Conservation (phyloP, 257 asterid species). For the Thymus mandschuricus region DNA sequence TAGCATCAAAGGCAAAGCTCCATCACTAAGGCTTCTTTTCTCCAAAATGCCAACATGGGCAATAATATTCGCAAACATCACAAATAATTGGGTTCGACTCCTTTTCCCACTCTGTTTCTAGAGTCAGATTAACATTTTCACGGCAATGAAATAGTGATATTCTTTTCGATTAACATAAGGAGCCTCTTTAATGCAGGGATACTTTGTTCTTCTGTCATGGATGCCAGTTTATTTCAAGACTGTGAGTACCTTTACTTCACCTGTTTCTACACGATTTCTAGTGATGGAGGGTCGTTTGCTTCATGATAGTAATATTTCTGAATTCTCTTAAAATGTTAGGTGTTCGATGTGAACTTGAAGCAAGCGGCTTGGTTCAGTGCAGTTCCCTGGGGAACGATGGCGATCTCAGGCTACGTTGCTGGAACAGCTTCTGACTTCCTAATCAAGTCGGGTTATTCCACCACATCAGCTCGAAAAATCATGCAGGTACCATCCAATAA, state of each 20-base stretch:
- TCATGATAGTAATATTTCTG: not conserved
- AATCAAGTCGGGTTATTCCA: constrained; percentile 65
- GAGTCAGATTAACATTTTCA: no score
- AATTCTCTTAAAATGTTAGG: constrained; percentile 40
- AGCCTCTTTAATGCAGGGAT: constrained; percentile 69
- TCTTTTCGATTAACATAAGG: not conserved
- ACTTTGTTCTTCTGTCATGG: constrained; percentile 97
- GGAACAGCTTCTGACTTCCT: constrained; percentile 79
- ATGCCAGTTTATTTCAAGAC: constrained; percentile 98
- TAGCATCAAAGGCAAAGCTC: constrained; percentile 54
- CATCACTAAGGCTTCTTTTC: constrained; percentile 62
- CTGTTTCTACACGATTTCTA: not conserved
- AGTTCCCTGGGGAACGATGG: constrained; percentile 99
- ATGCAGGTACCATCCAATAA: constrained; percentile 68
- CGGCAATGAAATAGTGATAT: not conserved
- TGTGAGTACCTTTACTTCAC: constrained; percentile 48
- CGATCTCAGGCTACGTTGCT: constrained; percentile 90
- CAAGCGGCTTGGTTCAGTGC: constrained; percentile 99
- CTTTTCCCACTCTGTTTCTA: not conserved
- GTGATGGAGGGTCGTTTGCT: not conserved
- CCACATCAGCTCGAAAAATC: constrained; percentile 76
- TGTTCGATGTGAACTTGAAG: constrained; percentile 80
- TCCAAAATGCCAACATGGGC: constrained; percentile 95
- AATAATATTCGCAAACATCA: constrained; percentile 77
- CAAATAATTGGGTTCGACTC: constrained; percentile 81